Conservation (phyloP, 306 rosid species). For the Vigna hirtella region DNA sequence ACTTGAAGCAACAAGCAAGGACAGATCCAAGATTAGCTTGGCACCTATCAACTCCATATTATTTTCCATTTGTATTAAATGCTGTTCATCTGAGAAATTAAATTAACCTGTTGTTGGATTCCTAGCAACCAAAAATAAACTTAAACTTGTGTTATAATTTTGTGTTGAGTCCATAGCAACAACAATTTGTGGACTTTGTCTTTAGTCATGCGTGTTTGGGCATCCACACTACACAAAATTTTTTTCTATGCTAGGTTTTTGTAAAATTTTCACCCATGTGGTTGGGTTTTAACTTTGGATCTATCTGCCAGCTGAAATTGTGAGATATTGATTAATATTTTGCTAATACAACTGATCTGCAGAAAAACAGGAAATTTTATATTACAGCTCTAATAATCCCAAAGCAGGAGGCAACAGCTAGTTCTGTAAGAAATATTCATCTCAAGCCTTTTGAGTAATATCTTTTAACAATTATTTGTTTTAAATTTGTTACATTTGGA, state of each 20-base stretch:
- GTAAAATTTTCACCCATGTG: conserved; percentile 27
- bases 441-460: conserved; percentile 33
- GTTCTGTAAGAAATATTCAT: conserved; percentile 69
- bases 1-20: conserved; percentile 8
- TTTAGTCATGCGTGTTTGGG: conserved; percentile 11
- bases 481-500: conserved; percentile 35
- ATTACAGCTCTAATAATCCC: conserved; percentile 86
- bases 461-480: conserved; percentile 24
- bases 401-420: conserved; percentile 85
- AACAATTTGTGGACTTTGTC: conserved; percentile 11
- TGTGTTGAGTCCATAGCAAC: conserved; percentile 1
- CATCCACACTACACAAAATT: neutral
- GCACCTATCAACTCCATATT: conserved; percentile 10
- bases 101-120: conserved; percentile 29
- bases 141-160: conserved; percentile 28
- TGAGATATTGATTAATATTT: conserved; percentile 39
- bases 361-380: conserved; percentile 86
- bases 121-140: conserved; percentile 5
- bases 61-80: neutral
- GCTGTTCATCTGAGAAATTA: conserved; percentile 1
- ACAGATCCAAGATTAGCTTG: conserved; percentile 7
- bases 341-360: conserved; percentile 45
- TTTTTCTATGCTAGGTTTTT: neutral
- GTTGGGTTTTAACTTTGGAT: conserved; percentile 26
- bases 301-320: conserved; percentile 19